Base-by-base conservation (phyloP, 495 filamentous ascomycete species). In the Trichodelitschia bisporula region DNA sequence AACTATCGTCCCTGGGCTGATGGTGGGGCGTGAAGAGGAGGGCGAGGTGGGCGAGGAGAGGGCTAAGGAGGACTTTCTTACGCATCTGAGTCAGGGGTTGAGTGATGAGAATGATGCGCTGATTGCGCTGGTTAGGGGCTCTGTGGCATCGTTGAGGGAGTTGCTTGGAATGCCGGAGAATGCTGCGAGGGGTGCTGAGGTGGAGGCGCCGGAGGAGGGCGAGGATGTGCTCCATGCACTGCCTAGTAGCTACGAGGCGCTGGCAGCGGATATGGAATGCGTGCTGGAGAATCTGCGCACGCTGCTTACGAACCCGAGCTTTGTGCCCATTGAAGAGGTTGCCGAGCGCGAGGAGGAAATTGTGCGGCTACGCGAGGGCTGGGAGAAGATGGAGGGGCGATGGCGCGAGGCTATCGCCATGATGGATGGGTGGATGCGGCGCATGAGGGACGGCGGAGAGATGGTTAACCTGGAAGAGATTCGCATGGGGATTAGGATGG, bases 251-350 rank as follows among this genome's bases (percentile, higher is more conserved):
- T 79, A 72, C 44, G 75, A 78, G 28, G 68, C 71, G 16, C 53
- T 95, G 25, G 66, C 76, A 0, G 37, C 45, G 4, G 72, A 84
- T 32, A 62, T 91, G 50, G 69, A 79, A 16, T 49, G 48, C 2
- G 68, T 84, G 1, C 57, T 95, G 34, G 67, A 74, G 30, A 77
- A 86, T 38, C 57, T 95, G 28, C 64, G 71, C 37, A 76, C 61
- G 3, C 58, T 97, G 20, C 57, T 97, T 17, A 91, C 83, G 8
- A 92, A 93, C 38, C 86, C 86, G 3, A 84, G 77, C 5, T 97
- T 95, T 49, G 86, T 93, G 18, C 77, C 86, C 0, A 60, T 97
- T n/a, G 89, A 95, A 44, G 72, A 93, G 47, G 77, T 93, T 4
- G 77, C 82, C 36, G 55, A 83, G 12, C 65, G 84, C 18, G 84